Evolutionary conservation across 805 yeast species (phyloP).

Genomic region (Scheffersomyces stipitis): DNA sequence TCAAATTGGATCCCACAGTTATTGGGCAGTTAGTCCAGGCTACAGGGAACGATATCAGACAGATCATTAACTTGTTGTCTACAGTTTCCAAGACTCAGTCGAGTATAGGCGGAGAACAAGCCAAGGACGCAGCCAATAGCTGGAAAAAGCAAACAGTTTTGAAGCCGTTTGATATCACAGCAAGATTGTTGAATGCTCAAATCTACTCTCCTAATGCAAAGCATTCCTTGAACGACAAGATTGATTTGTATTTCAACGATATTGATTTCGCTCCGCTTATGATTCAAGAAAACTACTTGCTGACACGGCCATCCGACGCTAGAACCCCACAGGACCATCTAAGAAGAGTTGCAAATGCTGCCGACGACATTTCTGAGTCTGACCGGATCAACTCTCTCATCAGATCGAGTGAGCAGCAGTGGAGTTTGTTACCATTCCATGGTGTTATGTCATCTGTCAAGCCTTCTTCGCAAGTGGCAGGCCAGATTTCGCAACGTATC

Average conservation of each 20-base stretch:
- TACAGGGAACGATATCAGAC: constrained; percentile 90
- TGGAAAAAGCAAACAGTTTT: constrained; percentile 92
- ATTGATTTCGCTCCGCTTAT: constrained; percentile 92
- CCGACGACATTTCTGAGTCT: constrained; percentile 81
- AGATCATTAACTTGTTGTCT: constrained; percentile 84
- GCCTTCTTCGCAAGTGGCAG: constrained; percentile 76
- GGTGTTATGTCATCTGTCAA: constrained; percentile 81
- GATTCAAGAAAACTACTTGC: constrained; percentile 91
- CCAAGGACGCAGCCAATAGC: constrained; percentile 58
- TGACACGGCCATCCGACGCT: constrained; percentile 55
- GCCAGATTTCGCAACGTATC: constrained; percentile 64
- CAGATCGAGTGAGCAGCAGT: constrained; percentile 88
- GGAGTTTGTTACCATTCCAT: constrained; percentile 92
- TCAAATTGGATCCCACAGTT: constrained; percentile 75
- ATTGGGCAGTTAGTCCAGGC: constrained; percentile 82
- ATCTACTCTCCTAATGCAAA: constrained; percentile 53
- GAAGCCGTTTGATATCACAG: constrained; percentile 89
- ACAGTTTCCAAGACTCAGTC: constrained; percentile 77
- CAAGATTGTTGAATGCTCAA: constrained; percentile 58
- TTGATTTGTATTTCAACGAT: constrained; percentile 89
- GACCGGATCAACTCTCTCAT: constrained; percentile 81
- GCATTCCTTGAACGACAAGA: constrained; percentile 73
- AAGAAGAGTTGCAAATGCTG: constrained; percentile 69
- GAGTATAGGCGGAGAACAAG: constrained; percentile 58
- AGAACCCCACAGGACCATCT: constrained; percentile 52